phyloP scores from a whole-genome alignment of 805 yeast species.

The Metschnikowia cubensis region DNA sequence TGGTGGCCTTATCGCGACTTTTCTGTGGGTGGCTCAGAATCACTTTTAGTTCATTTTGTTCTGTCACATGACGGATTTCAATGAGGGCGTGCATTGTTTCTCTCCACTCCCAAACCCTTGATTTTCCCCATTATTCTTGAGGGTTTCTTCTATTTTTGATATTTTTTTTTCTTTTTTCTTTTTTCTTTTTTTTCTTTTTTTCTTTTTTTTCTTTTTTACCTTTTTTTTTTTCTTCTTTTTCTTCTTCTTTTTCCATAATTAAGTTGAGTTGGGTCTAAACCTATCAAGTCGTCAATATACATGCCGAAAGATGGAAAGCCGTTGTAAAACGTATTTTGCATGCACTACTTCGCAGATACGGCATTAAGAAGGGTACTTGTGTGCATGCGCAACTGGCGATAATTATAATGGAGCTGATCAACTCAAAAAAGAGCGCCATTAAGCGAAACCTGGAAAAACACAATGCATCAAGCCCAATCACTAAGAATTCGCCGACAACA shows the following conservation, averaged over 20 bases:
- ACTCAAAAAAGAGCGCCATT: not conserved
- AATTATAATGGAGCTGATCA: not conserved
- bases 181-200: conserved; percentile 6
- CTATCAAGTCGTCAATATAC: not conserved
- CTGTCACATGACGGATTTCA: not conserved
- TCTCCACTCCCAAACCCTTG: not conserved
- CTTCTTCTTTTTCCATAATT: not conserved
- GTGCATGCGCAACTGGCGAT: not conserved
- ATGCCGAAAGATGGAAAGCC: not conserved
- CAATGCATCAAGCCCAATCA: not conserved
- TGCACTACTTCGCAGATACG: not conserved
- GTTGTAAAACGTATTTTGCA: not conserved
- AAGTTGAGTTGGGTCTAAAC: not conserved
- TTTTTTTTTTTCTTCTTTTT: conserved; percentile 2
- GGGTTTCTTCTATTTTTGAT: conserved; percentile 3
- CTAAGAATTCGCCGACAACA: not conserved
- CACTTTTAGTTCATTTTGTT: not conserved
- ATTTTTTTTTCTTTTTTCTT: conserved; percentile 2
- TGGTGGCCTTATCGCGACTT: not conserved
- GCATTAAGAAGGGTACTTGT: not conserved
- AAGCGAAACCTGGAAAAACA: not conserved
- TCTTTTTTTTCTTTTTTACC: conserved; percentile 9
- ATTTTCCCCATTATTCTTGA: not conserved
- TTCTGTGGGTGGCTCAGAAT: not conserved
- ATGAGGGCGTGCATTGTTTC: not conserved